These are phyloP conservation scores for Rhodotorula sp. DNA, from an alignment of 1,284 basidiomycete genomes.

Conservation along the genomic window DNA sequence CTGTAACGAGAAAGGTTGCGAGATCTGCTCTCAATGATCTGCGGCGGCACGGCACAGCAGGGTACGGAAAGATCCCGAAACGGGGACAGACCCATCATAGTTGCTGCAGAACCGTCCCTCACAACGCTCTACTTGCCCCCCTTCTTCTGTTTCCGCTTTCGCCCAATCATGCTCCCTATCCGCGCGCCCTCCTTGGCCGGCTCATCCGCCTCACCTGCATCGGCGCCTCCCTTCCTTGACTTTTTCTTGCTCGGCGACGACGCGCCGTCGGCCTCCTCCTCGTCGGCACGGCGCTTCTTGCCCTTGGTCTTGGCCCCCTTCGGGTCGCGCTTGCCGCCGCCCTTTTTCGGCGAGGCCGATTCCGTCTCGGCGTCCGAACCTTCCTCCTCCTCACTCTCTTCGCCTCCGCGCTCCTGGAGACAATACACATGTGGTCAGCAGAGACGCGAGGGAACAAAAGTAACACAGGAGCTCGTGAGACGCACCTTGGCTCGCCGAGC, in stretches of 20 bases:
- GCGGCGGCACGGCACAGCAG: too few species aligned
- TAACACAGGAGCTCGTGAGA: too few species aligned
- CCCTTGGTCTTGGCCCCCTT: slow-evolving; percentile 29
- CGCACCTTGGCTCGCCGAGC: slow-evolving; percentile 32
- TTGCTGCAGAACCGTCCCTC: too few species aligned
- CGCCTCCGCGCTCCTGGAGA: slow-evolving; percentile 9
- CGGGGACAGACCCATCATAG: too few species aligned
- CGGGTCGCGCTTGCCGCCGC: slow-evolving; percentile 2
- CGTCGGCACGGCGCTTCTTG: slow-evolving; percentile 22
- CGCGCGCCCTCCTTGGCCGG: slow-evolving; percentile 15
- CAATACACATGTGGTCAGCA: too few species aligned
- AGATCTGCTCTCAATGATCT: too few species aligned
- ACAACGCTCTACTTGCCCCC: not conserved
- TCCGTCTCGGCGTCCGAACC: not conserved
- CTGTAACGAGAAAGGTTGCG: too few species aligned
- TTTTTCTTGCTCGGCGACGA: slow-evolving; percentile 19
- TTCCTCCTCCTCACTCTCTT: slow-evolving; percentile 13
- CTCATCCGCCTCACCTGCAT: not conserved
- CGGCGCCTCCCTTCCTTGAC: slow-evolving; percentile 11
- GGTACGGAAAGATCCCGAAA: too few species aligned
- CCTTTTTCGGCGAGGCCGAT: slow-evolving; percentile 13
- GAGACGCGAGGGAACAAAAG: too few species aligned
- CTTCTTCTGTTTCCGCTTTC: slow-evolving; percentile 29
- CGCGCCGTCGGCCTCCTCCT: slow-evolving; percentile 1
- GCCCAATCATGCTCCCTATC: slow-evolving; percentile 31